A percentile compares a stretch with the other conserved stretches of the same genome.
phyloP scores from a whole-genome alignment of 768 basidiomycete genomes.

The Gautieria morchelliformis region DNA sequence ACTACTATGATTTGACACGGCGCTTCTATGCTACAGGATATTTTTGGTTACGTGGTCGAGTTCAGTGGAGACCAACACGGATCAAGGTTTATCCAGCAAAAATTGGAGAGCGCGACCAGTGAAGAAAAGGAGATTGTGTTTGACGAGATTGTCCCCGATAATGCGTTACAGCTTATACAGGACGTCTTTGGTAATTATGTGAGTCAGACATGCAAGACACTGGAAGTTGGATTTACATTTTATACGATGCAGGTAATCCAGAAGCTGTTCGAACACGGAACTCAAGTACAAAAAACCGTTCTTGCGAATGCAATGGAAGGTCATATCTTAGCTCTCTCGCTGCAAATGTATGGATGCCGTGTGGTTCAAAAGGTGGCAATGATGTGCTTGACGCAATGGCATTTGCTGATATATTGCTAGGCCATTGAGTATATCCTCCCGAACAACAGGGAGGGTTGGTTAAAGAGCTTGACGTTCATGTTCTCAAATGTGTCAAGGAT shows the following conservation, averaged over 20 bases:
- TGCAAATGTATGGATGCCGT: conserved; percentile 94
- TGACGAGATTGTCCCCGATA: conserved; percentile 76
- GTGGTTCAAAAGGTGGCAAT: conserved; percentile 78
- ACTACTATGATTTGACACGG: background rate
- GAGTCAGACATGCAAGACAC: conserved; percentile 18
- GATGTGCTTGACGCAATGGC: background rate
- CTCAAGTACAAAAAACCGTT: conserved; percentile 57
- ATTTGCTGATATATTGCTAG: conserved; percentile 29
- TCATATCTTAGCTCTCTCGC: conserved; percentile 63
- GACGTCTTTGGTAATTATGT: conserved; percentile 98
- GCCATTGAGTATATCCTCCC: conserved; percentile 74
- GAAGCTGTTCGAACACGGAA: conserved; percentile 85
- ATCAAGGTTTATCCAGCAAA: conserved; percentile 95
- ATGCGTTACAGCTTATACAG: conserved; percentile 67
- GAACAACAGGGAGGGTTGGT: conserved; percentile 74
- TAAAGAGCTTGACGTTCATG: conserved; percentile 66
- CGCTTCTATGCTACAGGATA: conserved; percentile 46
- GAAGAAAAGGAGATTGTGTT: conserved; percentile 78
- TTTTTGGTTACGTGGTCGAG: conserved; percentile 77
- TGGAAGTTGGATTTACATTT: background rate
- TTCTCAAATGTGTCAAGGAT: conserved; percentile 81
- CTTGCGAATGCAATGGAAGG: conserved; percentile 70
- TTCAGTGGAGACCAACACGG: conserved; percentile 94
- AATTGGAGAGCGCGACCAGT: conserved; percentile 62
- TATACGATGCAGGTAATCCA: conserved; percentile 65